A percentile compares a stretch with the other conserved stretches of the same genome.
phyloP scores from a whole-genome alignment of 352 stramenopile genomes.

The Pythium vanterpoolii region DNA sequence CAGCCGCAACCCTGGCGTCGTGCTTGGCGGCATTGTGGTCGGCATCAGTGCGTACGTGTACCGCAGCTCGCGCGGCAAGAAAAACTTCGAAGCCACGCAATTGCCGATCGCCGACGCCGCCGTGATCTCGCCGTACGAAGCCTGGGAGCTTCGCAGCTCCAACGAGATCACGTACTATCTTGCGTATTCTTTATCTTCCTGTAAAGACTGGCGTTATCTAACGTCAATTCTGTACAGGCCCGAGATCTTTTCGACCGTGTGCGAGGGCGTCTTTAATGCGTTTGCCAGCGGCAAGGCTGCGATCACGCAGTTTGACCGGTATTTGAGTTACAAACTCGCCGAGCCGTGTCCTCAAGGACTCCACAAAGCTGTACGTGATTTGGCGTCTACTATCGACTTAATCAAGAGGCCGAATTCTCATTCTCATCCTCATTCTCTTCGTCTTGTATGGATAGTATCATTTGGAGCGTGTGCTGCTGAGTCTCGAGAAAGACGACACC shows the following conservation, averaged over 20 bases:
- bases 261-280: conserved; percentile 39
- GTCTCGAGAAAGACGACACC: conserved; percentile 48
- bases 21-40: conserved; percentile 63
- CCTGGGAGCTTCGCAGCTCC: conserved; percentile 75
- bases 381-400: not conserved
- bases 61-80: conserved; percentile 65
- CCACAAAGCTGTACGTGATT: conserved; percentile 53
- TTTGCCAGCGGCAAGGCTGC: conserved; percentile 64
- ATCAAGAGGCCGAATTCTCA: not conserved
- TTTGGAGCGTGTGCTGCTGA: conserved; percentile 72
- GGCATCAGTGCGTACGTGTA: conserved; percentile 74
- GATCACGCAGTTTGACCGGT: conserved; percentile 80
- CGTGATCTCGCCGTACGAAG: conserved; percentile 83
- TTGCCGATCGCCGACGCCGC: conserved; percentile 65
- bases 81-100: conserved; percentile 76
- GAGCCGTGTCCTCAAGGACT: conserved; percentile 53
- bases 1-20: conserved; percentile 80
- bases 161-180: conserved; percentile 75
- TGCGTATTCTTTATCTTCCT: not conserved
- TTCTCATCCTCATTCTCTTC: not conserved
- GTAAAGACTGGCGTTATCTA: not conserved
- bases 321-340: conserved; percentile 67
- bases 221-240: conserved; percentile 24
- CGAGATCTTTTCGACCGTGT: conserved; percentile 48
- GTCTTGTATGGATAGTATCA: conserved; percentile 41